Base-by-base conservation (phyloP, 345 rosid species). In the Camelina laxa region DNA sequence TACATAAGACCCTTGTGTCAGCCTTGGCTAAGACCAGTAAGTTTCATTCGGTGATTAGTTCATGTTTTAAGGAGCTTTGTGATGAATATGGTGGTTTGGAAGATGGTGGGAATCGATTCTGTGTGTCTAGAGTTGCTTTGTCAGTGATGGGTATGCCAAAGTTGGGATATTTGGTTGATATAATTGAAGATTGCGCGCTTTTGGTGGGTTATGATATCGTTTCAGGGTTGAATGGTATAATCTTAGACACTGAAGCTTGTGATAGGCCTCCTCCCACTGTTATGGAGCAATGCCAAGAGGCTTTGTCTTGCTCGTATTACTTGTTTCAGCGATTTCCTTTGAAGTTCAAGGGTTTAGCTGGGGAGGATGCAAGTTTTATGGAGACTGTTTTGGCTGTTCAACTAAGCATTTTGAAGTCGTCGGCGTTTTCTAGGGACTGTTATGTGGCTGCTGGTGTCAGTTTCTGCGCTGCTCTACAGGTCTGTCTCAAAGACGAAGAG, bases 261-360 rank as follows among this genome's bases (percentile, higher is more conserved):
- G 90, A 87, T 67, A 85, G 98, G 79, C 93, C 96, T 44, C 90
- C 98, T 64, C 97, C 98, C 17, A 74, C 82, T 77, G 96, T 86
- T 41, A 82, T 94, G 96, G 98, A 94, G 90, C 97, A 94, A 70
- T 90, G 93, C 67, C 96, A 94, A 75, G 98, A 91, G 77, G 90
- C 91, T 57, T 66, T 91, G 82, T 94, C 98, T 72, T 91, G 98
- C 59, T 82, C 88, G 77, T 91, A 94, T 78, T 91, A 94, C 87
- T 84, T 94, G 88, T 85, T 91, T 60, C 98, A 91, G 81, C 86
- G 91, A 71, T 94, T 90, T 71, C 93, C 92, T 0, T 69, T 20
- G 35, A 87, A 82, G 72, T 90, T 88, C 75, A 81, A 80, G 63
- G 81, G 39, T 67, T 69, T 75, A 20, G 78, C 51, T 59, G 82